Conservation (phyloP, 306 rosid species). For the Cicer judaicum region DNA sequence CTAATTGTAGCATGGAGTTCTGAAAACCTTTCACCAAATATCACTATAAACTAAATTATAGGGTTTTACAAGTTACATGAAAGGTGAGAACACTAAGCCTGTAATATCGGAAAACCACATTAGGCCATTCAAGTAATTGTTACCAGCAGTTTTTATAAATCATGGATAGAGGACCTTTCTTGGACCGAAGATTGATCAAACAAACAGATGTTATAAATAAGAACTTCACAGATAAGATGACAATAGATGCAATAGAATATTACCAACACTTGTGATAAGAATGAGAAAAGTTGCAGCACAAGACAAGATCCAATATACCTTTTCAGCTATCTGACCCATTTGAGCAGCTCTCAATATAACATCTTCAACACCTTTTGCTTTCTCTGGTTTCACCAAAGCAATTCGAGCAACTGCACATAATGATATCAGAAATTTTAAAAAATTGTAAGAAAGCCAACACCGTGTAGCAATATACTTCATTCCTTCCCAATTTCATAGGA, state of each 20-base stretch:
- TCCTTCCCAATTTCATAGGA: background rate
- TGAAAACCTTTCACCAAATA: background rate
- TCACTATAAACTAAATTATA: background rate
- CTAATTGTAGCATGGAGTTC: constrained; percentile 13
- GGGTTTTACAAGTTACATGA: constrained; percentile 6
- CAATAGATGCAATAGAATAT: background rate
- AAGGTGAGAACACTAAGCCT: constrained; percentile 21
- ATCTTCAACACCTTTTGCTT: constrained; percentile 98
- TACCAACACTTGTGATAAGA: constrained; percentile 27
- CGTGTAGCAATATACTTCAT: no score
- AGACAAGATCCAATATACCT: constrained; percentile 57
- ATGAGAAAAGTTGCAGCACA: constrained; percentile 12
- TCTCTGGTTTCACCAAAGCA: constrained; percentile 99
- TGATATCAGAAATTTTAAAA: constrained; percentile 28
- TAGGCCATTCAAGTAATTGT: constrained; percentile 1
- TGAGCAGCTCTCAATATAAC: constrained; percentile 91
- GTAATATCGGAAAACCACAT: background rate
- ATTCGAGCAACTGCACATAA: constrained; percentile 69
- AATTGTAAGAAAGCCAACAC: background rate
- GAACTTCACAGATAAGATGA: constrained; percentile 2
- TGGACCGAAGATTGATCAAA: constrained; percentile 3
- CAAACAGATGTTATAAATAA: background rate
- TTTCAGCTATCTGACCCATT: constrained; percentile 88
- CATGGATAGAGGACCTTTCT: constrained; percentile 30
- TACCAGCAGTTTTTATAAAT: background rate